Conservation (phyloP, 306 rosid genomes). For the Quercus berberidifolia region DNA sequence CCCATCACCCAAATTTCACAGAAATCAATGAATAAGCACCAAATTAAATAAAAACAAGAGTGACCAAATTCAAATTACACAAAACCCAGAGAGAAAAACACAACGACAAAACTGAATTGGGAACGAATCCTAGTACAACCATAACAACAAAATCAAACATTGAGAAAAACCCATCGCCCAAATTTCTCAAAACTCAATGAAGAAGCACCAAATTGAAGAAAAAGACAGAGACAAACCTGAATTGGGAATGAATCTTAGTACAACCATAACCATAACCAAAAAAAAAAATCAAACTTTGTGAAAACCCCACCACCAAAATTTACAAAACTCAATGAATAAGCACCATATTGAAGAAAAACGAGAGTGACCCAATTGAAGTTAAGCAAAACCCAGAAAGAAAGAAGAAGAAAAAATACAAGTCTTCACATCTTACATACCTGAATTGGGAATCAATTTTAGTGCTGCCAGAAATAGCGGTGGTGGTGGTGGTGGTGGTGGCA, state of each 20-base stretch:
- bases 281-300: too few species aligned
- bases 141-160: too few species aligned
- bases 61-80: not conserved
- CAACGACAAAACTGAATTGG: not conserved
- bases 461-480: too few species aligned
- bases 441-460: conserved; percentile 4
- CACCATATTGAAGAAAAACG: not conserved
- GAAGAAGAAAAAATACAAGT: not conserved
- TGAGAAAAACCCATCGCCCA: not conserved
- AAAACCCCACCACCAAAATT: too few species aligned
- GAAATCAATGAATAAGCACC: not conserved
- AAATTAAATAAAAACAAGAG: not conserved
- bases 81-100: not conserved
- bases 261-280: too few species aligned
- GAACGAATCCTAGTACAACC: not conserved
- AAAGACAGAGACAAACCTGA: too few species aligned
- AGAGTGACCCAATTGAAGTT: not conserved
- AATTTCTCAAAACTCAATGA: not conserved
- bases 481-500: too few species aligned
- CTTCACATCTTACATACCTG: not conserved
- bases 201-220: too few species aligned
- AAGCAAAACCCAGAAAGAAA: not conserved
- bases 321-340: not conserved
- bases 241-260: too few species aligned
- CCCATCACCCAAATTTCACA: not conserved